A percentile compares a stretch with the other conserved stretches of the same genome.
phyloP scores from a whole-genome alignment of 345 rosid species.

The Syzygium oleosum region DNA sequence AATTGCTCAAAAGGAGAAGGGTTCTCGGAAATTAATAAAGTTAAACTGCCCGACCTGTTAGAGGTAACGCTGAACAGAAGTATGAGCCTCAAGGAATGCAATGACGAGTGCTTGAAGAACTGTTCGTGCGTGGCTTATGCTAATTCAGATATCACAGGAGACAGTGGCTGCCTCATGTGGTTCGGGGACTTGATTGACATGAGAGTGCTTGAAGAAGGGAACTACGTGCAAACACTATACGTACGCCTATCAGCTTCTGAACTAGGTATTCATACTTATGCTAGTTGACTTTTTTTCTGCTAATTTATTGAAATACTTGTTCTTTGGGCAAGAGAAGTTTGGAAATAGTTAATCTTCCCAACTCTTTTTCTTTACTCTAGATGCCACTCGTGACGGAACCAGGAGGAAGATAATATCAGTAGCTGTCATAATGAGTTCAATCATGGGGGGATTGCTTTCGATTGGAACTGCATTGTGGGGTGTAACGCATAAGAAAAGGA shows the following conservation, averaged over 20 bases:
- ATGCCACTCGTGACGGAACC: neutral
- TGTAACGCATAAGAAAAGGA: neutral
- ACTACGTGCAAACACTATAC: constrained; percentile 14
- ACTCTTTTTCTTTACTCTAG: neutral
- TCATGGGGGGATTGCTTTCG: neutral
- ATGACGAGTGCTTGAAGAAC: constrained; percentile 8
- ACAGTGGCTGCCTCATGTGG: constrained; percentile 32
- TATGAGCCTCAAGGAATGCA: constrained; percentile 13
- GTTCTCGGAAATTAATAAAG: neutral
- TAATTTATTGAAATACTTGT: no score
- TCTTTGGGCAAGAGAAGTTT: neutral
- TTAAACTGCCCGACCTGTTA: constrained; percentile 12
- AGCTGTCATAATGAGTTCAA: neutral
- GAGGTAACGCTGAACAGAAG: neutral
- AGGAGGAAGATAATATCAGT: neutral
- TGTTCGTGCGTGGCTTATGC: constrained; percentile 23
- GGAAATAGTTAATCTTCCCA: neutral
- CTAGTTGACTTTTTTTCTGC: neutral
- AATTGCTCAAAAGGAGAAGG: constrained; percentile 4
- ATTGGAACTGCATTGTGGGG: neutral
- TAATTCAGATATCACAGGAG: neutral
- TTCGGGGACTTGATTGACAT: constrained; percentile 18
- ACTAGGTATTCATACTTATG: constrained; percentile 4
- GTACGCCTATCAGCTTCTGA: constrained; percentile 10
- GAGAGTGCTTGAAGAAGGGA: neutral